Conservation (phyloP, 352 stramenopile species). For the Phytophthora sp. region DNA sequence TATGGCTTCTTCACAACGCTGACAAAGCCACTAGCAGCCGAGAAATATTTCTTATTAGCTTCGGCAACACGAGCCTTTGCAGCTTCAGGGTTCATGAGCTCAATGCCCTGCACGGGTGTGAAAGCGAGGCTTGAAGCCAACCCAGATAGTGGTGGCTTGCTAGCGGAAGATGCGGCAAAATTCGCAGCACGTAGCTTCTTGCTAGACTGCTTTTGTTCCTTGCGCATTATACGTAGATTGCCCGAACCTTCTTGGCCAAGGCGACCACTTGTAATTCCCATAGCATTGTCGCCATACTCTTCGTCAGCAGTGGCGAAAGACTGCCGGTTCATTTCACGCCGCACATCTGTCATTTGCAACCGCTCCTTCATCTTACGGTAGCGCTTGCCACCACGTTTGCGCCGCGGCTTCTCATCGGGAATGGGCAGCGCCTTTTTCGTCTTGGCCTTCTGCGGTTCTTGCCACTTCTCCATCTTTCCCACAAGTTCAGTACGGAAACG, state of each 20-base stretch:
- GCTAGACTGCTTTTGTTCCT: slow-evolving; percentile 91
- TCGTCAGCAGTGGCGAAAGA: slow-evolving; percentile 93
- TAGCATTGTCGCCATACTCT: slow-evolving; percentile 98
- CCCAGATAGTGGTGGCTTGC: slow-evolving; percentile 77
- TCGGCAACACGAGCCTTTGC: slow-evolving; percentile 90
- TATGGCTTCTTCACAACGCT: slow-evolving; percentile 90
- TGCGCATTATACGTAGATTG: slow-evolving; percentile 86
- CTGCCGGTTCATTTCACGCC: slow-evolving; percentile 96
- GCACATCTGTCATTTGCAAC: slow-evolving; percentile 97
- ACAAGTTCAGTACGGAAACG: slow-evolving; percentile 92
- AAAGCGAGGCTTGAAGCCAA: slow-evolving; percentile 97
- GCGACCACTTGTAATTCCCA: slow-evolving; percentile 95
- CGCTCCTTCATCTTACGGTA: slow-evolving; percentile 98
- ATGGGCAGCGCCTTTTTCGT: slow-evolving; percentile 97
- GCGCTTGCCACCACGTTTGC: slow-evolving; percentile 94
- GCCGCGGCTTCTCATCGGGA: slow-evolving; percentile 94
- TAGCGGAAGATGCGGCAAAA: slow-evolving; percentile 54
- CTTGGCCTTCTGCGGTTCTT: slow-evolving; percentile 97
- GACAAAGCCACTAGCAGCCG: slow-evolving; percentile 94
- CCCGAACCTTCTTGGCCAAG: slow-evolving; percentile 91
- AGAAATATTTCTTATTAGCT: slow-evolving; percentile 99
- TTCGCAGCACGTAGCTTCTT: slow-evolving; percentile 95
- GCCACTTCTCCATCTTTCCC: slow-evolving; percentile 96
- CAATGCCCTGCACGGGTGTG: slow-evolving; percentile 96
- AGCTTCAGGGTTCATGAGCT: slow-evolving; percentile 98